phyloP scores from a whole-genome alignment of 164 flowering plant genomes.

The Echeveria elegans region DNA sequence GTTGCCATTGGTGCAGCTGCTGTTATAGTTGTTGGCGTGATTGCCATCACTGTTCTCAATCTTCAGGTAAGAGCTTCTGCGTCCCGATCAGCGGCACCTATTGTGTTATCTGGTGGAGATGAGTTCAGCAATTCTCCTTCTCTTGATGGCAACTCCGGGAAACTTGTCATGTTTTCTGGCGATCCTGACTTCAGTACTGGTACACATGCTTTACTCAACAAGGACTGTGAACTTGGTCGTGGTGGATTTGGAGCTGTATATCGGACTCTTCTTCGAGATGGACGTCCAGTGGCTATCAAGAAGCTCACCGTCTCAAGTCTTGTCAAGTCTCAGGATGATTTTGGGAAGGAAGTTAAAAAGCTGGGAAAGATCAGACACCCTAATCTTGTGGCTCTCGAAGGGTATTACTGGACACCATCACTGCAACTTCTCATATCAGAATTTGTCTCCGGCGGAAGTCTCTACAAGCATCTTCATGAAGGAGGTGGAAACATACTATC shows the following conservation, averaged over 20 bases:
- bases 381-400: slow-evolving; percentile 73
- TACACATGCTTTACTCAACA: slow-evolving; percentile 73
- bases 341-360: slow-evolving; percentile 71
- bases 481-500: slow-evolving; percentile 36
- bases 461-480: slow-evolving; percentile 75
- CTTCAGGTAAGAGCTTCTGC: slow-evolving; percentile 55
- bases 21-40: slow-evolving; percentile 72
- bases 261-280: slow-evolving; percentile 58
- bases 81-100: slow-evolving; percentile 44
- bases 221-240: slow-evolving; percentile 85
- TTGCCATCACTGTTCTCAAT: slow-evolving; percentile 73
- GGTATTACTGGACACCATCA: slow-evolving; percentile 90
- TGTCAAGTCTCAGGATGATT: slow-evolving; percentile 79
- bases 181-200: slow-evolving; percentile 74
- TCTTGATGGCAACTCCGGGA: slow-evolving; percentile 77
- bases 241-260: slow-evolving; percentile 95
- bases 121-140: slow-evolving; percentile 63
- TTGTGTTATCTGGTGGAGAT: slow-evolving; percentile 52
- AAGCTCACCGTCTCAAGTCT: slow-evolving; percentile 78
- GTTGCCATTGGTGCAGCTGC: slow-evolving; percentile 94
- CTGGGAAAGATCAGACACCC: slow-evolving; percentile 65
- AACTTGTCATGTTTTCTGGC: slow-evolving; percentile 89
- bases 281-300: slow-evolving; percentile 76
- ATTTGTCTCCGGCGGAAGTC: slow-evolving; percentile 60
- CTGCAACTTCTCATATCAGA: slow-evolving; percentile 83